phyloP scores from a whole-genome alignment of 495 filamentous ascomycete species.

The Ascodesmis nigricans region DNA sequence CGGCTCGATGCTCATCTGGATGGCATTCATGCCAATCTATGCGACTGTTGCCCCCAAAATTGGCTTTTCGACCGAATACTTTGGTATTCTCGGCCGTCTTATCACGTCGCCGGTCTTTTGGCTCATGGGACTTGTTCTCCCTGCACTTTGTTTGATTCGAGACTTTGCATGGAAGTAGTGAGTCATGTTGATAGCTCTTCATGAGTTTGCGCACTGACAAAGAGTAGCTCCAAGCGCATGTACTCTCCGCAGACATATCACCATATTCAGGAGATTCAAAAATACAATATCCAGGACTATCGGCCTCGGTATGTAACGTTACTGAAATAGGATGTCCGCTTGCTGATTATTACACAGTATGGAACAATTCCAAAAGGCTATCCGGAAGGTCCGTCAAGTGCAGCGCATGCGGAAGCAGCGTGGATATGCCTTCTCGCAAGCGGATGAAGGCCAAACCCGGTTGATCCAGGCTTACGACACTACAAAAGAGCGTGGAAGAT shows the following conservation, averaged over 20 bases:
- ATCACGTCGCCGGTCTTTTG: conserved; percentile 74
- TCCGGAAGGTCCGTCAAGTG: conserved; percentile 93
- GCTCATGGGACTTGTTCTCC: conserved; percentile 60
- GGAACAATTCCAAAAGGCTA: conserved; percentile 99
- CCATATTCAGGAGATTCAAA: conserved; percentile 98
- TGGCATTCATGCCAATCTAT: conserved; percentile 74
- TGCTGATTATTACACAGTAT: conserved; percentile 34
- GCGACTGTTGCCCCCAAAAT: conserved; percentile 74
- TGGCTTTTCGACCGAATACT: conserved; percentile 63
- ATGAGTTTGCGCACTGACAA: conserved; percentile 20
- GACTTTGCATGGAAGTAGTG: conserved; percentile 62
- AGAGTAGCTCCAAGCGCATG: conserved; percentile 81
- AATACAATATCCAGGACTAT: conserved; percentile 99
- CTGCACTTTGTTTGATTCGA: conserved; percentile 61
- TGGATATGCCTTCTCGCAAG: conserved; percentile 94
- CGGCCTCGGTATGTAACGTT: conserved; percentile 42
- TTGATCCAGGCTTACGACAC: conserved; percentile 96
- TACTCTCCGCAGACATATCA: conserved; percentile 91
- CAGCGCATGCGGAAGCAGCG: conserved; percentile 99
- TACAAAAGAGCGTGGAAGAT: conserved; percentile 69
- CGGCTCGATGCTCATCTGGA: conserved; percentile 77
- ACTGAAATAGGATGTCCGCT: conserved; percentile 3
- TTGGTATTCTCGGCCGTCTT: conserved; percentile 57
- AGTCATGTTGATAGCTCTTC: conserved; percentile 8
- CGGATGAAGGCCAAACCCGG: conserved; percentile 82